A percentile compares a stretch with the other conserved stretches of the same genome.
phyloP scores from a whole-genome alignment of 768 basidiomycete species.

The Lactifluus volemus region DNA sequence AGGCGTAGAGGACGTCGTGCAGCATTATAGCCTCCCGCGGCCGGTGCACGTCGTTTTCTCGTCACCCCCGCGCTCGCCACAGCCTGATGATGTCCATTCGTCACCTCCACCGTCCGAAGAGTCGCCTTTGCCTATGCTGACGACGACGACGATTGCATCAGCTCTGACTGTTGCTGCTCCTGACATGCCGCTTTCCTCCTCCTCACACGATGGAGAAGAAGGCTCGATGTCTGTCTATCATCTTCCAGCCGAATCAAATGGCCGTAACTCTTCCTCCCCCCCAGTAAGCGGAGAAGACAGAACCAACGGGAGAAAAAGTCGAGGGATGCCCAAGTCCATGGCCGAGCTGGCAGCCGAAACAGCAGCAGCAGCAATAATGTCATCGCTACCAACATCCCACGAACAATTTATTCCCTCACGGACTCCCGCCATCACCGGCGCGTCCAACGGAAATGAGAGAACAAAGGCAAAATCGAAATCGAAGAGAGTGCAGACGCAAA shows the following conservation, averaged over 20 bases:
- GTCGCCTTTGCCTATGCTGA: background rate
- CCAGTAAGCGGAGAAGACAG: too few species aligned
- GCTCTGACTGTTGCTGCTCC: constrained; percentile 8
- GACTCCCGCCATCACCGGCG: too few species aligned
- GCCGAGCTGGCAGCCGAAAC: constrained; percentile 16
- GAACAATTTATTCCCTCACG: background rate
- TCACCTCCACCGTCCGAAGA: background rate
- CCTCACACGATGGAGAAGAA: constrained; percentile 22
- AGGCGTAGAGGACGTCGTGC: constrained; percentile 63
- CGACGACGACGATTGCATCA: background rate
- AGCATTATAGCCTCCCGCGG: constrained; percentile 63
- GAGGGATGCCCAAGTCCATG: constrained; percentile 11
- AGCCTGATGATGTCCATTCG: background rate
- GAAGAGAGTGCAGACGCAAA: background rate
- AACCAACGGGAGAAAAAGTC: background rate
- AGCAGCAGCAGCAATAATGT: constrained; percentile 7
- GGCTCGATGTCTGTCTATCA: background rate
- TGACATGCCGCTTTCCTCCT: background rate
- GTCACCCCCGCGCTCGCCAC: constrained; percentile 14
- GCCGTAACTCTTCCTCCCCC: too few species aligned
- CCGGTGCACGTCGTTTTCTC: constrained; percentile 29
- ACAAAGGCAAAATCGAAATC: background rate
- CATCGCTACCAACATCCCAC: background rate
- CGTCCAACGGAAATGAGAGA: background rate
- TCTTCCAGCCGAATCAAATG: too few species aligned